A percentile compares a stretch with the other conserved stretches of the same genome.
These are phyloP conservation scores for Cubamyces sp. DNA, from an alignment of 768 basidiomycete genomes.

Conservation along the genomic window DNA sequence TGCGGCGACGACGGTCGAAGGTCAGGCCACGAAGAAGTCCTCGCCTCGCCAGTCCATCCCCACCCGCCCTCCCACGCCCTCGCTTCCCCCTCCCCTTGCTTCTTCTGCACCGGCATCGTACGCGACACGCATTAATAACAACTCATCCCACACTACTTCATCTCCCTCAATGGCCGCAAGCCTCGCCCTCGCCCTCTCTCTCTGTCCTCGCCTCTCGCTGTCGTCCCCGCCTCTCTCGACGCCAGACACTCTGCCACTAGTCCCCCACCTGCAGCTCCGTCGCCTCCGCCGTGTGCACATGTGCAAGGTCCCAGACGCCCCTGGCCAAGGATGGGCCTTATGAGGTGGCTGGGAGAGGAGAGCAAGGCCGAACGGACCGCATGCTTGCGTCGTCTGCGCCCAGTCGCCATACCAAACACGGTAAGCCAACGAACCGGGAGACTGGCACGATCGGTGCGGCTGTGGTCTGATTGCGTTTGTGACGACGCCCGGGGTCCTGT, in stretches of 20 bases:
- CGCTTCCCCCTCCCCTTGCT: constrained; percentile 15
- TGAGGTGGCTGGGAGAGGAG: too few relatives aligned
- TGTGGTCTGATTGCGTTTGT: constrained; percentile 24
- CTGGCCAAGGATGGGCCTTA: too few relatives aligned
- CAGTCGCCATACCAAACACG: neutral
- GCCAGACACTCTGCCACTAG: neutral
- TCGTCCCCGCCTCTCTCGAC: neutral
- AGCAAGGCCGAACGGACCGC: neutral
- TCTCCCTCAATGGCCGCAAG: constrained; percentile 3
- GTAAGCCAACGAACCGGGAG: neutral
- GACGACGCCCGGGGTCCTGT: constrained; percentile 3
- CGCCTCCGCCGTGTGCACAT: too few relatives aligned
- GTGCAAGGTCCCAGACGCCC: too few relatives aligned
- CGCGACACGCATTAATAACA: constrained; percentile 9
- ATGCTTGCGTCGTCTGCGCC: neutral
- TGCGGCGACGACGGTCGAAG: constrained; percentile 1
- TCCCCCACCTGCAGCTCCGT: neutral
- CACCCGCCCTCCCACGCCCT: constrained; percentile 17
- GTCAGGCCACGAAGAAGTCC: constrained; percentile 6
- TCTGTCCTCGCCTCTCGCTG: neutral
- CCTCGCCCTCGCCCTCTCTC: neutral
- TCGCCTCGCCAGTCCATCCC: neutral
- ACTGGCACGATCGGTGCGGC: constrained; percentile 22
- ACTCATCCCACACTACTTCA: neutral
- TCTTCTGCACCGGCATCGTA: constrained; percentile 12